Evolutionary conservation across 2,329 filamentous ascomycete genomes (phyloP).

Genomic region (Penicillium thymicola): DNA sequence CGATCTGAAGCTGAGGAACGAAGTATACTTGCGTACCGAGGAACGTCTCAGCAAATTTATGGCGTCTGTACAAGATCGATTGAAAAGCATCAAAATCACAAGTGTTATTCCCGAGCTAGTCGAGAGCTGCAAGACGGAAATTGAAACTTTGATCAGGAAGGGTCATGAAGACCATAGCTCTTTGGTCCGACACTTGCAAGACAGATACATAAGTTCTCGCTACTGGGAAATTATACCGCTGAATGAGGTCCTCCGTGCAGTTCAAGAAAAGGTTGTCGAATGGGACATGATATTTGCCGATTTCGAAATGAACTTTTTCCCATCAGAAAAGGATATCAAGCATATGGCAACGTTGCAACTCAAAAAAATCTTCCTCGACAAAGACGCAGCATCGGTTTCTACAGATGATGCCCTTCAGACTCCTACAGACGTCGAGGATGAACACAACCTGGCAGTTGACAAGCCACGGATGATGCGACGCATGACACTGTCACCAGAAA

Average conservation of each 20-base stretch:
- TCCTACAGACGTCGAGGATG: conserved; percentile 35
- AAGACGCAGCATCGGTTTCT: conserved; percentile 68
- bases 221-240: conserved; percentile 97
- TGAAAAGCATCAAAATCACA: conserved; percentile 87
- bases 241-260: conserved; percentile 81
- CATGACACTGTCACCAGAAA: conserved; percentile 56
- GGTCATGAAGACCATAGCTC: conserved; percentile 78
- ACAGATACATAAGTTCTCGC: conserved; percentile 86
- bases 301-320: conserved; percentile 90
- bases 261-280: conserved; percentile 86
- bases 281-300: conserved; percentile 90
- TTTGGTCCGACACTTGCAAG: conserved; percentile 74
- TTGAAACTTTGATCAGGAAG: conserved; percentile 72
- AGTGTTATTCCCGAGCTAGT: conserved; percentile 84
- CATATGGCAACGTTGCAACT: conserved; percentile 88
- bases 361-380: conserved; percentile 91
- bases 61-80: conserved; percentile 74
- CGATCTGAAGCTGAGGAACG: conserved; percentile 88
- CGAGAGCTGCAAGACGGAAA: conserved; percentile 75
- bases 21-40: conserved; percentile 77
- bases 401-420: conserved; percentile 63
- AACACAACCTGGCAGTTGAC: conserved; percentile 28
- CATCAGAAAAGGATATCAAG: conserved; percentile 91
- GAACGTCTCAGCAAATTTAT: conserved; percentile 84
- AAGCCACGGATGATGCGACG: conserved; percentile 36